Evolutionary conservation across 176 grass and related monocot species (phyloP), one percentile per base, ranked within the genome.

Genomic region (Microstegium vimineum): DNA sequence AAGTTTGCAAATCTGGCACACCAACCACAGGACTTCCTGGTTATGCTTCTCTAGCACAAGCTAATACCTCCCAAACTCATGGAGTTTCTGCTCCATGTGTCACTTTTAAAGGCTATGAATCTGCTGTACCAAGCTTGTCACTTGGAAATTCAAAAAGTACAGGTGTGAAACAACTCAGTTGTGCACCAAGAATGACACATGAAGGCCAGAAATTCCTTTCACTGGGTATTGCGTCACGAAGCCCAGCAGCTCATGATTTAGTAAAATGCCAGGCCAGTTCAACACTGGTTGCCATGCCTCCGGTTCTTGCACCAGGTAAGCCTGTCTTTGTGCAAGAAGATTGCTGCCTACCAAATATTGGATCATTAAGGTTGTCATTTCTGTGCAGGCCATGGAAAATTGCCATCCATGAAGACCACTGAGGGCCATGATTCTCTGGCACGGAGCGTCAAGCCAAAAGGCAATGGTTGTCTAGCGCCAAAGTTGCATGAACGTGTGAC

Each of bases 121-220:
- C 66, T 82, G 74, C 13, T 86, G 74, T 59, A 32, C 83, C 78
- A 54, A 73, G 66, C 30, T 82, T 90, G 83, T 79, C 78, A 66
- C 73, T 86, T 26, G 83, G 79, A 73, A 82, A 47, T 65, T 78
- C 79, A 51, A 66, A 59, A 86, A 51, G 57, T 60, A 52, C 0
- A 40, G 31, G 79, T 5, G 6, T 37, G 36, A 82, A 73, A 33
- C 18, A 25, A 30, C 36, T 65, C 5, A 74, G 22, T 67, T 40
- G 45, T 78, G 78, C 69, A 46, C 78, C 83, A 34, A 73, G 13
- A 73, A 32, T 51, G 67, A 79, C 59, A 60, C 30, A 34, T 82
- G 83, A 83, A 83, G 73, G 68, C 6, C 36, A 82, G 43, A 61
- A 83, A 25, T 86, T 86, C 38, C 83, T 86, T 78, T 72, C 73